Evolutionary conservation across 192 early-diverging fungal genomes (phyloP), one percentile per base, ranked within the genome.

Genomic region (Linnemannia hyalina): DNA sequence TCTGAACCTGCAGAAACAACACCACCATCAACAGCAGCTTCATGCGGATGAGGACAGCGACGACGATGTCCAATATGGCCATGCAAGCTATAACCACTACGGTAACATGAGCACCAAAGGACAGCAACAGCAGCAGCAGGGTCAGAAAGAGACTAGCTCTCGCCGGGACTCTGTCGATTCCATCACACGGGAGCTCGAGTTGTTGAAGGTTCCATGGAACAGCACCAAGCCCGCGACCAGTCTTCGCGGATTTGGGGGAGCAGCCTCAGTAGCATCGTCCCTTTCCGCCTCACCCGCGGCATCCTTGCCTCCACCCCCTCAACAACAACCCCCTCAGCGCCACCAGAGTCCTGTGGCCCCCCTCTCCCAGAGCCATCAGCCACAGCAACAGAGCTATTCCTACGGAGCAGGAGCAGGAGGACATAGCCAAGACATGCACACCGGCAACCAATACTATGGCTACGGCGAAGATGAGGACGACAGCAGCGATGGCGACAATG

Each of bases 201-300:
- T 86, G 75, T 47, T 86, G 68, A 80, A 81, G 32, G 84, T 86
- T 3, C 84, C 84, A 0, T 85, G 83, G 83, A 85, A 85, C 75
- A 85, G 80, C 68, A 41, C 57, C 22, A 57, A 71, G 40, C 46
- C 46, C 6, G 46, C 63, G 16, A 70, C 26, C 2, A 65, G 60
- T 68, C 73, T 54, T 5, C 41, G 16, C 20, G 71, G 71, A 9
- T 47, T 73, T n/a, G 26, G 44, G 15, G 55, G 23, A 57, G 29
- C 29, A 32, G 29, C 13, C 1, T 65, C 60, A 29, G 60, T 4
- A 11, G 23, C 11, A 32, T 65, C 60, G 29, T 35, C 60, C 4
- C 60, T 65, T 65, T 73, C 71, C 5, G 40, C 71, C 42, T 73
- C 71, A 7, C 71, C 71, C 20, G 29, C 40, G 13, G 18, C 41